Base-by-base conservation (phyloP, 2,329 filamentous ascomycete species). In the Nigrograna mackinnonii region DNA sequence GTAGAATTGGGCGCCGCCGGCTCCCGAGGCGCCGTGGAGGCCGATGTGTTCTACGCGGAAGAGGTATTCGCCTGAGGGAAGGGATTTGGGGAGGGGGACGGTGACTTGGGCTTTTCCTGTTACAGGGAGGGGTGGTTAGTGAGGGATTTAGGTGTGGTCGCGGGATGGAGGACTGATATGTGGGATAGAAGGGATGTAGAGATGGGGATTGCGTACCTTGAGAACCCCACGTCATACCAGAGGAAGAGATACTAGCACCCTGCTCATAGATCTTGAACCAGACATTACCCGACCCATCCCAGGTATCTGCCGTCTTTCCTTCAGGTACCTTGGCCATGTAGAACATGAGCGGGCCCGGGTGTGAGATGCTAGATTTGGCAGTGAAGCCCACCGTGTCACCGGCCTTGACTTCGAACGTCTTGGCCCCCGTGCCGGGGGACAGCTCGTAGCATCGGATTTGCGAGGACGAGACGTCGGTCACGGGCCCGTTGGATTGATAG, bases 41-140 rank as follows among this genome's bases (percentile, higher is more conserved):
- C 55, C 71, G 34, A 75, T 71, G 42, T 74, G 71, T 55, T 75
- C 71, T 32, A 68, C 58, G n/a, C 72, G 62, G 30, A 74, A 57
- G 28, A 75, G 58, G 49, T 74, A 74, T 47, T 73, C 57, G 16
- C 71, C 72, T 9, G 56, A 49, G 12, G 71, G 70, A 1, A 63
- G 60, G 22, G 58, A 60, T 9, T 52, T 55, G 12, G 72, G 71
- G 38, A 74, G 63, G 4, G 56, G 59, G 44, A 64, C 67, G 14
- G 43, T 54, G 49, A 52, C 50, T 33, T 39, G n/a, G 19, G 32
- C 17, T 32, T 38, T 39, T 12, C 45, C 44, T 47, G 22, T 38
- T 16, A 26, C 16, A 13, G 34, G 16, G 12, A 34, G 18, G 6
- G 22, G 26, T 13, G 20, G 17, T 13, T 16, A 26, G 14, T 5